phyloP scores from a whole-genome alignment of 768 basidiomycete genomes.

The Dendrothele bispora region DNA sequence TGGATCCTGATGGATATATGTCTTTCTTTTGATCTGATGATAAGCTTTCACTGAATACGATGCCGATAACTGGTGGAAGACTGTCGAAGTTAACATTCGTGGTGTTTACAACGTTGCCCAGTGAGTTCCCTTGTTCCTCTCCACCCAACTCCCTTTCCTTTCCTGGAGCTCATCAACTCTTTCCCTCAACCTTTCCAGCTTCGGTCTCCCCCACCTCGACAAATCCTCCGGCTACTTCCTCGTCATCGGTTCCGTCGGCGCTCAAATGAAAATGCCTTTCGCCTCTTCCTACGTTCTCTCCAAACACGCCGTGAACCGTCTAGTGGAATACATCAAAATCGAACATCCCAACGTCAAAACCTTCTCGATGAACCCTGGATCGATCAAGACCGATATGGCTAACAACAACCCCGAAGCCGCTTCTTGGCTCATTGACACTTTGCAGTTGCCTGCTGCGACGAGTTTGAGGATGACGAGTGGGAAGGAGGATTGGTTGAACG shows the following conservation, averaged over 20 bases:
- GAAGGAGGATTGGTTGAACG: constrained; percentile 17
- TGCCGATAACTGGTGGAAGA: constrained; percentile 22
- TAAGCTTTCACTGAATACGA: constrained; percentile 17
- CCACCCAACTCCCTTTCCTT: too few relatives aligned
- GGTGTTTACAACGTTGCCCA: constrained; percentile 20
- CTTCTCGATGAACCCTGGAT: constrained; percentile 14
- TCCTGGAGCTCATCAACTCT: not conserved
- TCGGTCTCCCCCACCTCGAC: constrained; percentile 11
- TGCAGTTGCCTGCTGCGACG: constrained; percentile 18
- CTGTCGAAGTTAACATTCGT: constrained; percentile 19
- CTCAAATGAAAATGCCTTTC: constrained; percentile 10
- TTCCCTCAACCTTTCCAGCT: not conserved
- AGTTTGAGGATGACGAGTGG: constrained; percentile 19
- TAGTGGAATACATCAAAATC: constrained; percentile 9
- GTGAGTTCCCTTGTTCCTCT: constrained; percentile 5
- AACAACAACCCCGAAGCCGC: constrained; percentile 9
- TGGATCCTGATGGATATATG: not conserved
- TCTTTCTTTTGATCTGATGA: not conserved
- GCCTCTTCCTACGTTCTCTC: constrained; percentile 14
- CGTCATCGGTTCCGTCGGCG: constrained; percentile 10
- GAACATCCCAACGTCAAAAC: constrained; percentile 11
- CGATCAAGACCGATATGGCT: constrained; percentile 6
- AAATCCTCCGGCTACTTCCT: constrained; percentile 12
- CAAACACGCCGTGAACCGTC: constrained; percentile 10
- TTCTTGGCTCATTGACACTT: constrained; percentile 10